Base-by-base conservation (phyloP, 306 rosid species). In the Malus fusca region DNA sequence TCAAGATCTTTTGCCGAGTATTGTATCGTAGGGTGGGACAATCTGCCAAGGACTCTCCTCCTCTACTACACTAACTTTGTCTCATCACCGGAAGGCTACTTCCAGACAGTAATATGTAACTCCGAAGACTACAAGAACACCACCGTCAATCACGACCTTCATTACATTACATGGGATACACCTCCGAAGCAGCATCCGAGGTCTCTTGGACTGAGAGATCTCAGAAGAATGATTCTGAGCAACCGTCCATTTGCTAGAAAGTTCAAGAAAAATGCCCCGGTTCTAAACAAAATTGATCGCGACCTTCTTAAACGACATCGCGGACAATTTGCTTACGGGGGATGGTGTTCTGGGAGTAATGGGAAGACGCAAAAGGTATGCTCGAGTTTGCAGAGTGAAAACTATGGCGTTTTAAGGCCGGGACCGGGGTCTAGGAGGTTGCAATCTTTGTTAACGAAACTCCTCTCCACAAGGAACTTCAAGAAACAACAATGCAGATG, bases 161-260 rank as follows among this genome's bases (percentile, higher is more conserved):
- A 87, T 84, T 93, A 89, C 85, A 90, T 93, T 64, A 73, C 92
- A 14, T 93, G 98, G 98, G 98, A 93, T 60, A 91, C 80, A 2
- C 98, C 98, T 59, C 98, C 98, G 23, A 90, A 91, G 85, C 98
- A 94, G 25, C 98, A 94, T 46, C 97, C 98, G 10, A 84, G 91
- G 80, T 88, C 92, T 65, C 86, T 94, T 1, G 92, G 95, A 25
- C 84, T 88, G 12, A 75, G 33, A 75, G 92, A 94, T 74, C 90
- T 79, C 37, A 80, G 84, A 64, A 87, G 78, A 78, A 88, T 87
- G 87, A 82, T 90, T 18, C 80, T 81, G 0, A 88, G 88, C 72
- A 85, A 84, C 84, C 96, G 95, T 28, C 97, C 98, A 1, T 91
- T 94, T 10, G 98, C 98, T 11, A 30, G 98, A 64, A 94, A 94